Conservation (phyloP, 768 basidiomycete genomes). For the Cystobasidium onofrii region DNA sequence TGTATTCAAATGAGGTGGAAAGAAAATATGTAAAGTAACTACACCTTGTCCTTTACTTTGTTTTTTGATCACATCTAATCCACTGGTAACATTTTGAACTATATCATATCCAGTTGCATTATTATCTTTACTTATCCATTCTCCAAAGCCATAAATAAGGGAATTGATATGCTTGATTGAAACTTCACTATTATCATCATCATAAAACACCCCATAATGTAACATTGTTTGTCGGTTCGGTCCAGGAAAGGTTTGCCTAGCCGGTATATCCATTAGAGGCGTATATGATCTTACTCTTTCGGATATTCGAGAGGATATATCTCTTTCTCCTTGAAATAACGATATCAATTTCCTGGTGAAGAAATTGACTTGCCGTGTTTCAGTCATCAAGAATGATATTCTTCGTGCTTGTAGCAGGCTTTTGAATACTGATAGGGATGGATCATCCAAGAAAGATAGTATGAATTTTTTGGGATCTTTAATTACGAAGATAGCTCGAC, state of each 20-base stretch:
- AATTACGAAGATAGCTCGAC: not conserved
- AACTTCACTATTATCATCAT: not conserved
- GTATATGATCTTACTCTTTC: not conserved
- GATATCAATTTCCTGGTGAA: too few species aligned
- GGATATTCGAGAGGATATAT: too few species aligned
- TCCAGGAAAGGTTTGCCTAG: not conserved
- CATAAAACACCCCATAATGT: not conserved
- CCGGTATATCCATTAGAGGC: not conserved
- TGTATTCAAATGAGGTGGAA: not conserved
- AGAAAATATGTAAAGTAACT: not conserved
- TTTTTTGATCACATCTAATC: not conserved
- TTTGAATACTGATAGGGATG: not conserved
- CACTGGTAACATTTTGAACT: not conserved
- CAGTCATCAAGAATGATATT: too few species aligned
- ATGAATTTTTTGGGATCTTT: not conserved
- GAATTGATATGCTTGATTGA: not conserved
- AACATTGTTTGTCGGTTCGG: not conserved
- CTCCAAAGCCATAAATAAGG: not conserved
- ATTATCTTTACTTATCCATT: not conserved
- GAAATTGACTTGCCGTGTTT: too few species aligned
- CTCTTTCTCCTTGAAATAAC: too few species aligned
- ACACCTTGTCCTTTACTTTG: not conserved
- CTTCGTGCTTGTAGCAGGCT: too few species aligned
- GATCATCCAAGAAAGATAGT: not conserved
- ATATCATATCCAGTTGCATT: not conserved